A percentile compares a stretch with the other conserved stretches of the same genome.
Evolutionary conservation across 352 stramenopile genomes (phyloP).

Genomic region (Aphanomyces cochlioides): DNA sequence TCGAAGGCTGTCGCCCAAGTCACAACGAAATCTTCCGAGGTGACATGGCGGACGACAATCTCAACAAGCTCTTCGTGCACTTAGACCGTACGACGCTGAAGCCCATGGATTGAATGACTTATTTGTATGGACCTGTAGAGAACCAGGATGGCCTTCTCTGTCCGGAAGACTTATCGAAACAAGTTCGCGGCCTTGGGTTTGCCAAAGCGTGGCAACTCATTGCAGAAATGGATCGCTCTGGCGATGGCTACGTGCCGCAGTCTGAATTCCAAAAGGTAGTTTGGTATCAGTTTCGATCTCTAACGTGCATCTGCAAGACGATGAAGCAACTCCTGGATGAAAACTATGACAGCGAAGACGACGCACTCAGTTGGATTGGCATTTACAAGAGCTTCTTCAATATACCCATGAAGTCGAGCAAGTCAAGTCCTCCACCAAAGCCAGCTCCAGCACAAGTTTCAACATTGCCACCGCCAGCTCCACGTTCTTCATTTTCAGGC

Average conservation of each 20-base stretch:
- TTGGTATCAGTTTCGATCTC: not conserved
- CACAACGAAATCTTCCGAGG: too few species aligned
- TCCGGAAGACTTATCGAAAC: slow-evolving; percentile 8
- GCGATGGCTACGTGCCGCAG: slow-evolving; percentile 9
- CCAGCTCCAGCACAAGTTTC: too few species aligned
- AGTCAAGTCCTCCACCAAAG: too few species aligned
- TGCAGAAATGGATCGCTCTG: slow-evolving; percentile 15
- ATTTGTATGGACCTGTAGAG: not conserved
- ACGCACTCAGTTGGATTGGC: slow-evolving; percentile 11
- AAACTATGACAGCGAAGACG: not conserved
- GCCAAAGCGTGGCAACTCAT: slow-evolving; percentile 18
- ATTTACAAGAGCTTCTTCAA: slow-evolving; percentile 4
- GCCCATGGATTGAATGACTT: not conserved
- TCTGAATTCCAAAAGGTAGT: not conserved
- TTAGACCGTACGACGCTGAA: slow-evolving; percentile 4
- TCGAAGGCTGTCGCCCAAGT: too few species aligned
- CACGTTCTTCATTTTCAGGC: too few species aligned
- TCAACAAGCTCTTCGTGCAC: slow-evolving; percentile 7
- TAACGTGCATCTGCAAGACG: not conserved
- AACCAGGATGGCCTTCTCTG: slow-evolving; percentile 10
- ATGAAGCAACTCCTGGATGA: not conserved
- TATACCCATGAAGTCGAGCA: too few species aligned
- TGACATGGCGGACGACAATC: not conserved
- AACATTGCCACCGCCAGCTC: too few species aligned
- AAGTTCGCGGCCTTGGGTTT: slow-evolving; percentile 4